Evolutionary conservation across 805 yeast species (phyloP), one percentile per base, ranked within the genome.

Genomic region (Candida khao-thaluensis): DNA sequence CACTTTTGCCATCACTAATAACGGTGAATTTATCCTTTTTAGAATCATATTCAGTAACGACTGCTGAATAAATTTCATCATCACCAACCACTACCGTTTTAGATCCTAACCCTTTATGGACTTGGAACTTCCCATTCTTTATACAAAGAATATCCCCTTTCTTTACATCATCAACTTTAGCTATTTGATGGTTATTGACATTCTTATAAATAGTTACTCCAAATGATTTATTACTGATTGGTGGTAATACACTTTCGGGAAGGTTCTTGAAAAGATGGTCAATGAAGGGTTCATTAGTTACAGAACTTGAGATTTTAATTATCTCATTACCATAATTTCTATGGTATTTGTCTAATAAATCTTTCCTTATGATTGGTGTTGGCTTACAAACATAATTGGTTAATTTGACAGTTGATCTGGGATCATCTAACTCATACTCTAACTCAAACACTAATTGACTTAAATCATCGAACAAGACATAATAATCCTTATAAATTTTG

Each of bases 61-160:
- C 65, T 1, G 82, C 79, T 2, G 82, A 76, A 46, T 54, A 60
- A 17, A 59, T 45, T 2, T 69, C 74, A 9, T 72, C 74, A 29
- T 62, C 64, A 10, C 95, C 95, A 11, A 81, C 69, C 5, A 74
- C 75, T n/a, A 72, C 57, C 2, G 71, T 51, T 48, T 64, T 66
- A 37, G 52, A 46, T 5, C 59, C 56, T 17, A 66, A 45, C 16
- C 80, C 75, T 62, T 83, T 82, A 49, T 81, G 86, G 5, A 81
- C 76, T 45, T 76, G 78, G 62, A 91, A 90, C 44, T 74, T 74
- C 5, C 88, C 96, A 40, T 79, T 79, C 51, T 81, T 76, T 45
- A 88, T 75, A 37, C 88, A 85, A 29, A 88, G 61, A 7, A 91
- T 71, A 59, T 93, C 98, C 43, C 99, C 99, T 0, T 95, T 82